These are phyloP conservation scores for Phialophora verrucosa DNA, from an alignment of 2,329 filamentous ascomycete species.

Conservation along the genomic window DNA sequence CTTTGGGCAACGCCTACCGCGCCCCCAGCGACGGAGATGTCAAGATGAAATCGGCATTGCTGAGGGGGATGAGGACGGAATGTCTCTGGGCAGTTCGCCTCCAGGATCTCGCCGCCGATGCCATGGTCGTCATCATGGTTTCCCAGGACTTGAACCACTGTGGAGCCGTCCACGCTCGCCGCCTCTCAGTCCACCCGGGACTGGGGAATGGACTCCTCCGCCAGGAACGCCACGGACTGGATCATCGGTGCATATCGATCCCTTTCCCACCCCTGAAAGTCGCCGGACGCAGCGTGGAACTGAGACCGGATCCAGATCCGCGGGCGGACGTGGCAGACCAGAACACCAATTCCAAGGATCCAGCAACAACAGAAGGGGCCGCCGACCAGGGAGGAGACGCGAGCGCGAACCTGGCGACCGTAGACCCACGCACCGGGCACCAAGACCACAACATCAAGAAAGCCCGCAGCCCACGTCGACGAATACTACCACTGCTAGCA, in stretches of 20 bases:
- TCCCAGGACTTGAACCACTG: neutral
- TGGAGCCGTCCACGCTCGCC: neutral
- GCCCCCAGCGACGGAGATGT: neutral
- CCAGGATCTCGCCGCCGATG: neutral
- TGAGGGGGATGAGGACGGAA: neutral
- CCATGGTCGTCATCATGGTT: neutral
- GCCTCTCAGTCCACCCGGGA: neutral
- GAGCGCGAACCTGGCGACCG: neutral
- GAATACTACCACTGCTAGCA: too few relatives aligned
- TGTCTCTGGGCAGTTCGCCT: neutral
- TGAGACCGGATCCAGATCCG: too few relatives aligned
- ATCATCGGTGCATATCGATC: neutral
- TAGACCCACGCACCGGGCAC: neutral
- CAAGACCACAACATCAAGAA: neutral
- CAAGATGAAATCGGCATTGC: neutral
- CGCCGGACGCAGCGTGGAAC: neutral
- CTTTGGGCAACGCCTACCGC: neutral
- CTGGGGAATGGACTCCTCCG: neutral
- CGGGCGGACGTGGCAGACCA: neutral
- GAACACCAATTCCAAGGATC: neutral
- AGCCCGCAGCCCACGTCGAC: neutral
- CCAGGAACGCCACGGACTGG: conserved; percentile 2
- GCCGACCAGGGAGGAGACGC: neutral
- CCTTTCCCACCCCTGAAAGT: neutral
- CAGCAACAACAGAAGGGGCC: neutral